Conservation (phyloP, 805 yeast genomes). For the Metschnikowia koreensis region DNA sequence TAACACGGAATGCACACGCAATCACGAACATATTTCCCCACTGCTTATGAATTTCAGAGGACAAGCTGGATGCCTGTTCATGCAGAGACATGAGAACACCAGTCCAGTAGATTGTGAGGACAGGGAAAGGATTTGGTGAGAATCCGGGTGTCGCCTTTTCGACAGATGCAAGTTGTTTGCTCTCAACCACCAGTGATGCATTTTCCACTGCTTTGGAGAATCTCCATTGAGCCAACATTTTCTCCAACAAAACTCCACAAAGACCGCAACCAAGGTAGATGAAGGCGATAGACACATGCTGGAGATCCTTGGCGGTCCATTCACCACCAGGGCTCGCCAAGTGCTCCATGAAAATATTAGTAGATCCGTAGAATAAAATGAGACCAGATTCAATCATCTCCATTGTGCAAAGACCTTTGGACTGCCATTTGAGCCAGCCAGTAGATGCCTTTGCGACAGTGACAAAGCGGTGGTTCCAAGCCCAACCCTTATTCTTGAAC, state of each 20-base stretch:
- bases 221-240: constrained; percentile 63
- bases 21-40: constrained; percentile 89
- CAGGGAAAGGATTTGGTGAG: constrained; percentile 93
- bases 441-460: constrained; percentile 19
- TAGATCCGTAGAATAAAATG: constrained; percentile 83
- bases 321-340: constrained; percentile 63
- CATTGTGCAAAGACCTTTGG: constrained; percentile 62
- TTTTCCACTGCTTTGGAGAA: constrained; percentile 35
- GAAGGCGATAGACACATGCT: constrained; percentile 87
- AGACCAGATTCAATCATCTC: constrained; percentile 79
- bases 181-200: constrained; percentile 8
- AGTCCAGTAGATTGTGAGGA: constrained; percentile 92
- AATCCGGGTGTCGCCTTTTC: constrained; percentile 60
- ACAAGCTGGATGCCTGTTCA: constrained; percentile 73
- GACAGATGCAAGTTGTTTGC: constrained; percentile 13
- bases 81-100: constrained; percentile 95
- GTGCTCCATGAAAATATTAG: constrained; percentile 90
- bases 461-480: constrained; percentile 65
- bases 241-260: constrained; percentile 82
- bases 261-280: constrained; percentile 90
- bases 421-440: constrained; percentile 39
- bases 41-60: constrained; percentile 81
- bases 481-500: constrained; percentile 73
- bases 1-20: constrained; percentile 74
- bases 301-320: constrained; percentile 89